phyloP scores from a whole-genome alignment of 441 rosid species.

The Flueggea neowawraea region DNA sequence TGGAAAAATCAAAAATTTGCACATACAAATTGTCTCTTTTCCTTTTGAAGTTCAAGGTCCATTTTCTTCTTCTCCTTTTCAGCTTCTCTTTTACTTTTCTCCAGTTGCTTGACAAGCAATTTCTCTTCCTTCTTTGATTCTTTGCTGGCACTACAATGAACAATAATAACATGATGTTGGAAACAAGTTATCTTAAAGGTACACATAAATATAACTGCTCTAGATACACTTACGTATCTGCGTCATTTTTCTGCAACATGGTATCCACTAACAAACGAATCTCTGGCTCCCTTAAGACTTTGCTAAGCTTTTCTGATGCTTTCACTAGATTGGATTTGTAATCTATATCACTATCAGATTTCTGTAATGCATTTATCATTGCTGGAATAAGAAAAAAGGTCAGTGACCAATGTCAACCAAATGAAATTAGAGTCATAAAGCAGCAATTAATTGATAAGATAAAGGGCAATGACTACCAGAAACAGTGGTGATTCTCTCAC shows the following conservation, averaged over 20 bases:
- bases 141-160: constrained; percentile 50
- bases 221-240: constrained; percentile 49
- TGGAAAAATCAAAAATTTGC: not conserved
- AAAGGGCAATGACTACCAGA: constrained; percentile 42
- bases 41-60: constrained; percentile 59
- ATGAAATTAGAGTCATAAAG: not conserved
- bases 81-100: constrained; percentile 60
- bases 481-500: constrained; percentile 72
- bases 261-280: constrained; percentile 49
- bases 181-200: not conserved
- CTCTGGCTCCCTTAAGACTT: constrained; percentile 52
- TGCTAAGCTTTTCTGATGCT: constrained; percentile 66
- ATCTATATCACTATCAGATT: constrained; percentile 32
- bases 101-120: constrained; percentile 52
- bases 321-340: constrained; percentile 32
- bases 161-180: not conserved
- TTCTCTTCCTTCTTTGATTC: constrained; percentile 63
- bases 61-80: constrained; percentile 76
- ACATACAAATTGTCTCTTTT: constrained; percentile 33
- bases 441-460: not conserved
- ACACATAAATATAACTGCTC: not conserved
- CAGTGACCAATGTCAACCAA: constrained; percentile 9
- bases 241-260: constrained; percentile 49
- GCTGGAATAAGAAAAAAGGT: constrained; percentile 38
- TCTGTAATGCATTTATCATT: constrained; percentile 50